phyloP scores from a whole-genome alignment of 768 basidiomycete genomes.

The Clitopilus hobsonii region DNA sequence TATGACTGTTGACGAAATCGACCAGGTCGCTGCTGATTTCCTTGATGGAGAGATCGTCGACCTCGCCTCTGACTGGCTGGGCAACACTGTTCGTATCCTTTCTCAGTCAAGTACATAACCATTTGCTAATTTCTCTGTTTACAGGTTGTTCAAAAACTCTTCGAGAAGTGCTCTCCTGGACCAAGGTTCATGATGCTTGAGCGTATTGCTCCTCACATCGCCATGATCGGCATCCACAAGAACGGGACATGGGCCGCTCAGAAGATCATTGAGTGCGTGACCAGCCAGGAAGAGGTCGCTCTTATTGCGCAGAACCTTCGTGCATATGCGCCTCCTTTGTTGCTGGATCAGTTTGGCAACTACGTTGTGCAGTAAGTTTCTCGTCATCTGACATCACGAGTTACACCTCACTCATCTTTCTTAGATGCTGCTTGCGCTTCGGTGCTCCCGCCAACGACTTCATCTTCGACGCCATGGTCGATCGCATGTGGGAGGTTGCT shows the following conservation, averaged over 20 bases:
- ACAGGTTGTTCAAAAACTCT: conserved; percentile 94
- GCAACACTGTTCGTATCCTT: conserved; percentile 70
- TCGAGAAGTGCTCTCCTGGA: conserved; percentile 77
- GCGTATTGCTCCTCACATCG: conserved; percentile 87
- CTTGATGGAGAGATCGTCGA: conserved; percentile 94
- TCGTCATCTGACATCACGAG: background rate
- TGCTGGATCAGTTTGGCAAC: conserved; percentile 92
- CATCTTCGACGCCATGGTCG: conserved; percentile 96
- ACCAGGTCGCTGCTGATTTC: conserved; percentile 85
- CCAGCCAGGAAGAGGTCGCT: conserved; percentile 79
- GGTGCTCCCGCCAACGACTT: conserved; percentile 89
- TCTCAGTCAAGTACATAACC: background rate
- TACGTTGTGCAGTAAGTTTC: conserved; percentile 86
- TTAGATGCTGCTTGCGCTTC: conserved; percentile 86
- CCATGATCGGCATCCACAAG: conserved; percentile 98
- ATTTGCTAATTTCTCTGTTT: conserved; percentile 3
- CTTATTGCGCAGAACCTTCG: conserved; percentile 83
- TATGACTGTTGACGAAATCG: conserved; percentile 81
- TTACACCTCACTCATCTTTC: background rate
- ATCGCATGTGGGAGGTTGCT: conserved; percentile 97
- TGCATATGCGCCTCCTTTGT: conserved; percentile 88
- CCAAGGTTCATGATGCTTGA: conserved; percentile 91
- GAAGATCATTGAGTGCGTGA: conserved; percentile 96
- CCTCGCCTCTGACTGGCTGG: conserved; percentile 96
- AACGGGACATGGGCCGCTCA: conserved; percentile 99